Conservation (phyloP, 768 basidiomycete genomes). For the Lactarius tabidus region DNA sequence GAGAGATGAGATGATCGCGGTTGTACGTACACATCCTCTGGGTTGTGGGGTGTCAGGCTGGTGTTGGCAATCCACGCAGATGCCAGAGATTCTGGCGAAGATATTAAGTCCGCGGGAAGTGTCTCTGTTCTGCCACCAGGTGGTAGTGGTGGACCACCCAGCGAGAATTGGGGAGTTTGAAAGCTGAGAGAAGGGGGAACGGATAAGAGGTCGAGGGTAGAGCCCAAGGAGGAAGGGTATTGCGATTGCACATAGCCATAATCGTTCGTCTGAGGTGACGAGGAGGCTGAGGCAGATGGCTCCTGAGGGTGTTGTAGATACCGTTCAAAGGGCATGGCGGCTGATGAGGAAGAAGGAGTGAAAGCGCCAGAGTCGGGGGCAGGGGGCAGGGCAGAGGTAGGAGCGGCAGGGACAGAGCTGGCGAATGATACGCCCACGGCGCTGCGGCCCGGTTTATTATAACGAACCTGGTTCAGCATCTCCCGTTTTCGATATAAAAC, state of each 20-base stretch:
- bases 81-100: slow-evolving; percentile 17
- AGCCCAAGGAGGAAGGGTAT: slow-evolving; percentile 12
- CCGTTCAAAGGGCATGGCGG: slow-evolving; percentile 25
- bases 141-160: slow-evolving; percentile 55
- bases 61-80: slow-evolving; percentile 25
- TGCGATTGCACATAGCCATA: slow-evolving; percentile 11
- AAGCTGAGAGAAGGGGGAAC: slow-evolving; percentile 33
- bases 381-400: not conserved
- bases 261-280: slow-evolving; percentile 14
- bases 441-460: slow-evolving; percentile 49
- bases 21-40: slow-evolving; percentile 21
- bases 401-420: not conserved
- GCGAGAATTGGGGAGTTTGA: slow-evolving; percentile 65
- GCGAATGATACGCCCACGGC: not conserved
- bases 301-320: slow-evolving; percentile 22
- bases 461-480: slow-evolving; percentile 37
- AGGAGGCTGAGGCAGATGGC: slow-evolving; percentile 4
- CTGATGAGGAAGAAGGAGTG: slow-evolving; percentile 5
- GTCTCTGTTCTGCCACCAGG: slow-evolving; percentile 74
- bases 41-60: slow-evolving; percentile 11
- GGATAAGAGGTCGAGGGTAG: slow-evolving; percentile 10
- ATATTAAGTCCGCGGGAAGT: slow-evolving; percentile 36
- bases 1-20: not conserved
- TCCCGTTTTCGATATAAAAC: slow-evolving; percentile 63
- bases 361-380: slow-evolving; percentile 2